Percentiles rank a stretch among this genome's conserved stretches.
Conservation (phyloP, 306 rosid species). For the Arachis hypogaea region DNA sequence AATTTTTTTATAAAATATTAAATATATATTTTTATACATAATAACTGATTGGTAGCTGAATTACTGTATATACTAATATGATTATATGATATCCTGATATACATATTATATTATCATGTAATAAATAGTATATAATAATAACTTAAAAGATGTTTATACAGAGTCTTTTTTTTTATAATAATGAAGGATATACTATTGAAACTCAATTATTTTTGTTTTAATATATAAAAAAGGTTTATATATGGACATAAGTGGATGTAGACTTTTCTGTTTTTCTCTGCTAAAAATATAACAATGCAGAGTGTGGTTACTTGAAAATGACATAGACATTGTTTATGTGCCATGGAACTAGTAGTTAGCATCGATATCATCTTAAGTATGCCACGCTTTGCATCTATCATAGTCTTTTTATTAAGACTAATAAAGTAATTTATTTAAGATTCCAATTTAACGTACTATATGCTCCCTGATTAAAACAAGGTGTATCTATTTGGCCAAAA, state of each 20-base stretch:
- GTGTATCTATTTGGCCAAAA: not conserved
- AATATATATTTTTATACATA: no score
- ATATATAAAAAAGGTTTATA: not conserved
- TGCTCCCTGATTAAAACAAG: not conserved
- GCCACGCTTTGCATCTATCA: constrained; percentile 25
- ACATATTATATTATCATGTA: no score
- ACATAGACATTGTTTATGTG: not conserved
- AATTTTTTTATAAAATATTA: no score
- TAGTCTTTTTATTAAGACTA: not conserved
- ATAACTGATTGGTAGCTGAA: no score
- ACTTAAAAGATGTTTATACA: no score
- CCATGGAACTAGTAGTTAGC: constrained; percentile 21
- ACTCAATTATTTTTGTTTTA: not conserved
- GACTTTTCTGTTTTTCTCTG: not conserved
- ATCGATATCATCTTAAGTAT: constrained; percentile 23
- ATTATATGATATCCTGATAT: no score
- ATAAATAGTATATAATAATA: no score
- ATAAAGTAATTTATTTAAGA: constrained; percentile 8
- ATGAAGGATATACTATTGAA: not conserved
- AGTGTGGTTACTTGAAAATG: constrained; percentile 29
- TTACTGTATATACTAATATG: no score
- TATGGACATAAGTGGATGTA: not conserved
- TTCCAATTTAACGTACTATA: not conserved
- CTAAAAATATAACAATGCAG: not conserved
- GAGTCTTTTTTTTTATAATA: no score